Base-by-base conservation (phyloP, 805 yeast genomes). In the Nakazawaea ernobii region DNA sequence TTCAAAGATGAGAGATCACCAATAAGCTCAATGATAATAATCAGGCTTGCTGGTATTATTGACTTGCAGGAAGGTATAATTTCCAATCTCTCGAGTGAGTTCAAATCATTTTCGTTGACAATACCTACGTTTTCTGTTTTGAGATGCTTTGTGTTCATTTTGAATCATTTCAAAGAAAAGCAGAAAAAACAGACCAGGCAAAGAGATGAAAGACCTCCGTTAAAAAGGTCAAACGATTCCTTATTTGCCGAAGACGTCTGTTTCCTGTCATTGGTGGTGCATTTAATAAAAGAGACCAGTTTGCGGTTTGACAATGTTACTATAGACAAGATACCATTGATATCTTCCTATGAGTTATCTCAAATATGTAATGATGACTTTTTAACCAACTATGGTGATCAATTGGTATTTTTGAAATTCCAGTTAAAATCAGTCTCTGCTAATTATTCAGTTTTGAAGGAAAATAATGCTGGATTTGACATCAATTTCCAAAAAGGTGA, bases 401-500 rank as follows among this genome's bases (percentile, higher is more conserved):
- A 36, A 7, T 30, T 43, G 28, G 24, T 59, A 1, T 54, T 59
- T 36, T 43, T 56, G 2, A 42, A 53, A 8, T 35, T 54, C 5
- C 47, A 48, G 4, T 26, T 59, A 8, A 56, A 53, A 26, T 49
- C 61, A 4, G 17, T 56, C 6, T 52, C 49, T 2, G 38, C 53
- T 4, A 51, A 48, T 43, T 35, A 57, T 10, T 46, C 58, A 2
- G 52, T 51, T 13, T 39, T 61, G 10, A 49, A 45, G 33, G 41
- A 46, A 6, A 56, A 53, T 40, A 57, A 59, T 49, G 66, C 80
- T 1, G 81, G 82, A 2, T 77, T 62, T 52, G 77, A 75, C 36
- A 53, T 77, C 10, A 49, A 62, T 14, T 77, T 67, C 46, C 58
- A 59, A 3, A 62, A 64, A 30, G 58, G 61, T 4, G 80, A 76